These are phyloP conservation scores for Nidula niveotomentosa DNA, from an alignment of 1,284 basidiomycete species.

Conservation along the genomic window DNA sequence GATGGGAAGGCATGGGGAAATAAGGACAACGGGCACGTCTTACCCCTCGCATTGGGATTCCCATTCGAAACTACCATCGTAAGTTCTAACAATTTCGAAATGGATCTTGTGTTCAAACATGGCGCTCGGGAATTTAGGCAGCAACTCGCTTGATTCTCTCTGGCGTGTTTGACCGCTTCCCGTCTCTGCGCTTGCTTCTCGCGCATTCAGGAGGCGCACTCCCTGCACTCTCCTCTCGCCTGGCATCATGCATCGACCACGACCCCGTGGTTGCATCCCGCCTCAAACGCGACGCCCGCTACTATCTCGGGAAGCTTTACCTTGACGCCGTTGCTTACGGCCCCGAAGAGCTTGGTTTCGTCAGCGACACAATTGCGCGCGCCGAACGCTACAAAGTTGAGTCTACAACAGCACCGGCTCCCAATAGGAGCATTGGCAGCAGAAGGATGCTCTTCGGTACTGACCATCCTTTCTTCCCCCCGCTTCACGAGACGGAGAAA, in stretches of 20 bases:
- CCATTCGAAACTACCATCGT: constrained; percentile 88
- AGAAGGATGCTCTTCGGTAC: constrained; percentile 79
- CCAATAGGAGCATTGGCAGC: constrained; percentile 44
- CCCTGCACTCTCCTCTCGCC: constrained; percentile 76
- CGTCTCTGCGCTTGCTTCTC: constrained; percentile 70
- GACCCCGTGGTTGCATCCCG: constrained; percentile 76
- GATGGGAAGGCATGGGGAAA: constrained; percentile 68
- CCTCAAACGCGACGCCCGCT: constrained; percentile 80
- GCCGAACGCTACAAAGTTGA: constrained; percentile 50
- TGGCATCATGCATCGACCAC: constrained; percentile 82
- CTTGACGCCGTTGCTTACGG: constrained; percentile 86
- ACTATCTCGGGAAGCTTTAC: constrained; percentile 77
- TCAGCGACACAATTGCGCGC: constrained; percentile 67
- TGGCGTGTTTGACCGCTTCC: constrained; percentile 78
- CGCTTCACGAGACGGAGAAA: constrained; percentile 63
- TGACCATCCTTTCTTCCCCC: constrained; percentile 90
- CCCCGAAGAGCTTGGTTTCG: constrained; percentile 78
- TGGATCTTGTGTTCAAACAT: neutral
- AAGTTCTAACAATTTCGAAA: constrained; percentile 21
- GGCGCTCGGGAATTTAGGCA: constrained; percentile 43
- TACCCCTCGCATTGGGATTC: constrained; percentile 84
- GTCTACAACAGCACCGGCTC: constrained; percentile 24
- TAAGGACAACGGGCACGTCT: constrained; percentile 80
- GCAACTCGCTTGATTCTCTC: constrained; percentile 79
- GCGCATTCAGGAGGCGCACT: constrained; percentile 86